Evolutionary conservation across 1,284 basidiomycete species (phyloP).

Genomic region (Wolfiporia cocos): DNA sequence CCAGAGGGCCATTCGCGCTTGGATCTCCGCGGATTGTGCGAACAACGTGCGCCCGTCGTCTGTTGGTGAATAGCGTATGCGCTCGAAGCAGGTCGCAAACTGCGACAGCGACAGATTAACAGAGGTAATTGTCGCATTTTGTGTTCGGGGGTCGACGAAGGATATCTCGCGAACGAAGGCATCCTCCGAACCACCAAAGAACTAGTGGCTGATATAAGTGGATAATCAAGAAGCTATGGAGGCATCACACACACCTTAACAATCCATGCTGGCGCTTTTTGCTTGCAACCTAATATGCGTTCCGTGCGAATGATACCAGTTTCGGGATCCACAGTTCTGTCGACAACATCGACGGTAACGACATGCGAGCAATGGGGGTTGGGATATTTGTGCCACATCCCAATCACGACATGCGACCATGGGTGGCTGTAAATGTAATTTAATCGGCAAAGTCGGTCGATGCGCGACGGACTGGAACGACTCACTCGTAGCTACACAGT

Average conservation of each 20-base stretch:
- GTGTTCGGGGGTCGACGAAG: conserved; percentile 78
- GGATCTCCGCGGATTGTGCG: conserved; percentile 79
- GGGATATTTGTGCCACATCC: conserved; percentile 94
- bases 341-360: conserved; percentile 83
- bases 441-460: conserved; percentile 15
- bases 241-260: conserved; percentile 55
- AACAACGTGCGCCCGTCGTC: conserved; percentile 58
- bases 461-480: conserved; percentile 10
- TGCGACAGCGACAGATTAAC: conserved; percentile 89
- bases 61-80: conserved; percentile 81
- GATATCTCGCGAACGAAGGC: conserved; percentile 94
- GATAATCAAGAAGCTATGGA: too few species aligned
- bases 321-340: conserved; percentile 74
- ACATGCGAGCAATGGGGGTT: conserved; percentile 93
- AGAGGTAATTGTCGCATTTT: conserved; percentile 78
- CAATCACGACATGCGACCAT: conserved; percentile 82
- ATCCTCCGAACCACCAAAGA: conserved; percentile 87
- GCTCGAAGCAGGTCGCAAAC: conserved; percentile 85
- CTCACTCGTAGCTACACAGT: conserved; percentile 67
- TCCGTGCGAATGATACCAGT: conserved; percentile 89
- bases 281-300: conserved; percentile 80
- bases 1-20: conserved; percentile 75
- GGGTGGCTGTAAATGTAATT: conserved; percentile 56
- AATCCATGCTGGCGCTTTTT: conserved; percentile 80
- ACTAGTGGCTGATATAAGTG: too few species aligned